Evolutionary conservation across 345 rosid genomes (phyloP), one percentile per base, ranked within the genome.

Genomic region (Corchorus olitorius): DNA sequence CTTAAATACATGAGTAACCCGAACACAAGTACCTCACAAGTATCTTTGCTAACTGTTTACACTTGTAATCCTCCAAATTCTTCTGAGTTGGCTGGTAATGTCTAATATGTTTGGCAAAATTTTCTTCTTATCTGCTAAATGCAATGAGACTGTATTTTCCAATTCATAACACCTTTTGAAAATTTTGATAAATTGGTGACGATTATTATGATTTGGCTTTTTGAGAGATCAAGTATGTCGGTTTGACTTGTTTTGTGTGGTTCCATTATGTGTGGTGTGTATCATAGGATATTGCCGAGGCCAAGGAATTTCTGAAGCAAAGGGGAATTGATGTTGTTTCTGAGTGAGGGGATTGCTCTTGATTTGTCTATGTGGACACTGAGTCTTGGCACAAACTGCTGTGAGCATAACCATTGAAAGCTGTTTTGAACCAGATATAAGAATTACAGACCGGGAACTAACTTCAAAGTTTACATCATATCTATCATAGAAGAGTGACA

Each of bases 241-340:
- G 41, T 27, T 19, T 69, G 15, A 50, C 58, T 56, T 27, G 4
- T 34, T 45, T 68, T 60, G 10, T 0, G 49, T 6, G n/a, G 20
- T 48, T 73, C 67, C 20, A 17, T 46, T 9, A 46, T 12, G 43
- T 67, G 48, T 55, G 45, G 7, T 33, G 5, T 76, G 14, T 78
- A 70, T 12, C 78, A 77, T 81, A 93, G 99, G 99, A 91, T 75
- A 87, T 93, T 60, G 70, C 72, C n/a, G 97, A 94, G 88, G 98
- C 96, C 49, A 87, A 88, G 83, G 86, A 87, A 37, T 91, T 85
- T 79, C 75, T 93, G 80, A 85, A 85, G 84, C 86, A 83, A 74
- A 91, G 79, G 79, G 93, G 96, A 53, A 81, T 95, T 49, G 92
- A 93, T 83, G 87, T 93, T 61, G 83, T 88, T 74, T 86, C 87